Conservation (phyloP, 1,284 basidiomycete species). For the Inonotus obliquus region DNA sequence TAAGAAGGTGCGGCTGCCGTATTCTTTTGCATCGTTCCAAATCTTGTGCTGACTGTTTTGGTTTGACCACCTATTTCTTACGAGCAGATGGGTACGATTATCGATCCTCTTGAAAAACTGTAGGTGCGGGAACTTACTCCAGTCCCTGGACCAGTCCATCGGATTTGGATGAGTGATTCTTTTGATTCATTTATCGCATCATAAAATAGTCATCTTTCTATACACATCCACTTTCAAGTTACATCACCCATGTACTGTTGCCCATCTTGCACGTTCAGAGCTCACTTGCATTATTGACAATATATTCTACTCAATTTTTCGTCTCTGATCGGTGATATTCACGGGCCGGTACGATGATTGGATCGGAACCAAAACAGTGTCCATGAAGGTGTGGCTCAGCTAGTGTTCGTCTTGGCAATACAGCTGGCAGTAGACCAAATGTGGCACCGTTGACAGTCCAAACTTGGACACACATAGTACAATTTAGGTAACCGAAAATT, state of each 20-base stretch:
- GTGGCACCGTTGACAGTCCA: not conserved
- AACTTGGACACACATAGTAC: not conserved
- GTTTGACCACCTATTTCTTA: not conserved
- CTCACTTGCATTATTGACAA: not conserved
- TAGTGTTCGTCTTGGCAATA: too few relatives aligned
- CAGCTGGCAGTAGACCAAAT: too few relatives aligned
- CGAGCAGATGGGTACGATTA: constrained; percentile 66
- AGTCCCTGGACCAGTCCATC: not conserved
- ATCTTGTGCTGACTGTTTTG: constrained; percentile 8
- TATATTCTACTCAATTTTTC: not conserved
- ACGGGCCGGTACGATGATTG: not conserved
- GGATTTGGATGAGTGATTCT: not conserved
- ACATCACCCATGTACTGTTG: not conserved
- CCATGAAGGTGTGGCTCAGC: too few relatives aligned
- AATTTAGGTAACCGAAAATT: not conserved
- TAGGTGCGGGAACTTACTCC: constrained; percentile 22
- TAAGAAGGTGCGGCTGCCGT: constrained; percentile 64
- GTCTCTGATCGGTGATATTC: not conserved
- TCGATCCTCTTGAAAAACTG: constrained; percentile 66
- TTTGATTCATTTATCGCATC: not conserved
- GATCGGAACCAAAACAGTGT: constrained; percentile 1
- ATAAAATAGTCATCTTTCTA: not conserved
- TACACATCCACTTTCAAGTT: not conserved
- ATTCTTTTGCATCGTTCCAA: not conserved
- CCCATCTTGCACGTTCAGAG: not conserved